Conservation (phyloP, 2,329 filamentous ascomycete species). For the Fusarium sp. region DNA sequence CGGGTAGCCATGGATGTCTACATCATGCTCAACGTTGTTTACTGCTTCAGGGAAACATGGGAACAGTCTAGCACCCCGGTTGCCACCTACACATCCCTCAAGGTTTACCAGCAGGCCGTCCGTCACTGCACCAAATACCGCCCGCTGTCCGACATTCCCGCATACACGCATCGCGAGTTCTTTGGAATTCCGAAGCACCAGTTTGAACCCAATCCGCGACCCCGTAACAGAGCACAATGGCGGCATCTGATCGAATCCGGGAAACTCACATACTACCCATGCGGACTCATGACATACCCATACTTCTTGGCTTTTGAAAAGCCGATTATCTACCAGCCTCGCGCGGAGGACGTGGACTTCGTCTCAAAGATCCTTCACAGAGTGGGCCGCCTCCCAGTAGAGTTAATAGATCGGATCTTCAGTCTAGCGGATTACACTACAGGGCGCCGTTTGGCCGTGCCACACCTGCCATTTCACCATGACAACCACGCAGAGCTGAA, state of each 20-base stretch:
- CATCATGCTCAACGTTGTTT: slow-evolving; percentile 11
- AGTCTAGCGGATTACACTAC: slow-evolving; percentile 1
- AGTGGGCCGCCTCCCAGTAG: slow-evolving; percentile 3
- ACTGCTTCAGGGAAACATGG: neutral
- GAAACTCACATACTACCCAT: slow-evolving; percentile 17
- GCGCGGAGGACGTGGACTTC: neutral
- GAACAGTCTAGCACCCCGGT: neutral
- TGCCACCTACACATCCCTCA: neutral
- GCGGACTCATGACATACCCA: slow-evolving; percentile 19
- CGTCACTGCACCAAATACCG: neutral
- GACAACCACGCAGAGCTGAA: no score
- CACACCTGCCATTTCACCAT: no score
- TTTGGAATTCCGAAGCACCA: slow-evolving; percentile 5
- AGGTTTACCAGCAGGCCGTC: slow-evolving; percentile 3
- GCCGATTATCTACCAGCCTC: neutral
- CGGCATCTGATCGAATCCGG: neutral
- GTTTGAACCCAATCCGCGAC: neutral
- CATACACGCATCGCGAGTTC: slow-evolving; percentile 15
- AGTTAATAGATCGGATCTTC: slow-evolving; percentile 1
- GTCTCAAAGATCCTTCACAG: neutral
- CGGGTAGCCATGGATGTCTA: no score
- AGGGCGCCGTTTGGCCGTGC: no score
- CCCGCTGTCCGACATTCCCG: neutral
- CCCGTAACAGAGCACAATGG: neutral
- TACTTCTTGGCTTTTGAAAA: slow-evolving; percentile 23